phyloP scores from a whole-genome alignment of 2,329 filamentous ascomycete species.

The Gaeumannomyces sp. region DNA sequence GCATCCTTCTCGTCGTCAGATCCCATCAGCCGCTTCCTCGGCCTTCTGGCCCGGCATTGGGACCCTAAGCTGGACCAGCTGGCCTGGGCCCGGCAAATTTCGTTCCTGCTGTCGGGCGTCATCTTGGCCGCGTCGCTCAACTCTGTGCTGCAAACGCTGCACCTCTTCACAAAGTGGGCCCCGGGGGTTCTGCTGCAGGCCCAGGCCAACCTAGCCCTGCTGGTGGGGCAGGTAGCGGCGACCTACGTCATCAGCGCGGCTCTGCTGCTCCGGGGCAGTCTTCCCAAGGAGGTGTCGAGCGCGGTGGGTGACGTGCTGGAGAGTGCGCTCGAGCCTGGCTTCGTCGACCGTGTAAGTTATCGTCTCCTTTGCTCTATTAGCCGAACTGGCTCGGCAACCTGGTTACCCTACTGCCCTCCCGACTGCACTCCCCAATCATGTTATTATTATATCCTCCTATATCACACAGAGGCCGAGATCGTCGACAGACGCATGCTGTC shows the following conservation, averaged over 20 bases:
- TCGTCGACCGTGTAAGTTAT: conserved; percentile 51
- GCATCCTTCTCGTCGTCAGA: conserved; percentile 63
- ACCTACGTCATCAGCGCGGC: conserved; percentile 82
- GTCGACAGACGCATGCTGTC: neutral
- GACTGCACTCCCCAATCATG: neutral
- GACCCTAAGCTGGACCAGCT: conserved; percentile 75
- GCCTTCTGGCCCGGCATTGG: conserved; percentile 75
- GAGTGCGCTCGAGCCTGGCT: conserved; percentile 65
- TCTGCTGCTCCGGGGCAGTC: conserved; percentile 68
- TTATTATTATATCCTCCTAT: neutral
- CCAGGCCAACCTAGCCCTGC: conserved; percentile 70
- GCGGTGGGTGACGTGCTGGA: conserved; percentile 73
- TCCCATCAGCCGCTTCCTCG: conserved; percentile 77
- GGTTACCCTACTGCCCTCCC: too few species aligned
- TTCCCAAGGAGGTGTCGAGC: conserved; percentile 70
- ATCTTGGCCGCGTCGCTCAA: conserved; percentile 79
- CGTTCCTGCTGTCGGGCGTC: conserved; percentile 74
- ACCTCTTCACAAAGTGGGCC: conserved; percentile 69
- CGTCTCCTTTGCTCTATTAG: neutral
- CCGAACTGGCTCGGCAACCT: too few species aligned
- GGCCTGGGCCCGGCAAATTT: conserved; percentile 80
- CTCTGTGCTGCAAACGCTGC: conserved; percentile 78
- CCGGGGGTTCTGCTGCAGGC: conserved; percentile 66
- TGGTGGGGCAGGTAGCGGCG: conserved; percentile 73
- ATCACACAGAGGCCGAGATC: neutral